Evolutionary conservation across 495 filamentous ascomycete genomes (phyloP).

Genomic region (Trichoderma orchidacearum): DNA sequence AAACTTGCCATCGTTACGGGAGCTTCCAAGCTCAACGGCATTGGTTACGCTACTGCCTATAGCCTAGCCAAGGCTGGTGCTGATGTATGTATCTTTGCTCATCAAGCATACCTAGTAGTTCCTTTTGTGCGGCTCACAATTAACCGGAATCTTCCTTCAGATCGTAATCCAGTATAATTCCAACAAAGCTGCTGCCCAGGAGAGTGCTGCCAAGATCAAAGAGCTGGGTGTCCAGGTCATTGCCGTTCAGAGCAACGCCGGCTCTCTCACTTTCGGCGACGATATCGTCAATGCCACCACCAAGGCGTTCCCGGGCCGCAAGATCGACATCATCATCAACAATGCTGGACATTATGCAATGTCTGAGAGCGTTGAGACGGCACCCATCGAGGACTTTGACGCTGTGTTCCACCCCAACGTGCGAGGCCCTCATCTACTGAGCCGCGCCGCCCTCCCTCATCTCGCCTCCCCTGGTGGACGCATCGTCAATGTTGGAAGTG

Average conservation of each 20-base stretch:
- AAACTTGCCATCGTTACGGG: slow-evolving; percentile 14
- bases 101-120: background rate
- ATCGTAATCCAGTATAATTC: slow-evolving; percentile 11
- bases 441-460: slow-evolving; percentile 7
- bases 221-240: slow-evolving; percentile 5
- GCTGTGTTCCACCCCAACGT: slow-evolving; percentile 7
- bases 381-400: slow-evolving; percentile 5
- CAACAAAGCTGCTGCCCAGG: slow-evolving; percentile 5
- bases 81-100: slow-evolving; percentile 5
- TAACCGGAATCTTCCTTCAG: background rate
- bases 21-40: slow-evolving; percentile 8
- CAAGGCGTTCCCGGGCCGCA: background rate
- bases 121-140: background rate
- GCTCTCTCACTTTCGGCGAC: slow-evolving; percentile 5
- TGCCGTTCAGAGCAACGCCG: slow-evolving; percentile 9
- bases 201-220: slow-evolving; percentile 7
- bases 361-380: background rate
- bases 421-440: slow-evolving; percentile 6
- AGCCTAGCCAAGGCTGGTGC: slow-evolving; percentile 12
- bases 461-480: slow-evolving; percentile 5
- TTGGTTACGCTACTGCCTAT: slow-evolving; percentile 9
- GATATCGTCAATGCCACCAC: slow-evolving; percentile 5
- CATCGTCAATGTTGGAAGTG: slow-evolving; percentile 8
- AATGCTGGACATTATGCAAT: slow-evolving; percentile 5
- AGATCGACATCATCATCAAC: slow-evolving; percentile 14